Base-by-base conservation (phyloP, 495 filamentous ascomycete species). In the Podospora australis region DNA sequence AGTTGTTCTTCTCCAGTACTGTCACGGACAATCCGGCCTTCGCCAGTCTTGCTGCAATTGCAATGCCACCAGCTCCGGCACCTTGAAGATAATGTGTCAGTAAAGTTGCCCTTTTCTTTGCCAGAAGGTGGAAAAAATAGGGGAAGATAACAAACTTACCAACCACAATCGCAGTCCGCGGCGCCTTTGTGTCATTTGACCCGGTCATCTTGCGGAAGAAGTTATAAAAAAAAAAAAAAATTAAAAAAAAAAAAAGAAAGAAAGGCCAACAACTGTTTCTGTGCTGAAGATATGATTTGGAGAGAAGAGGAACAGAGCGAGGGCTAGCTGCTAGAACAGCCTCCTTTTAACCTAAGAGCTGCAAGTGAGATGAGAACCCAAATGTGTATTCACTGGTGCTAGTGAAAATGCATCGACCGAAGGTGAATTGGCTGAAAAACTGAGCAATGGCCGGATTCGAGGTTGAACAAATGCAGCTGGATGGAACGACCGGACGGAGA, bases 1-100 rank as follows among this genome's bases (percentile, higher is more conserved):
- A 83, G 21, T 58, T 60, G 59, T 87, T 83, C 69, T 84, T 84
- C 58, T 87, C 83, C 8, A 85, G 57, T 7, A 87, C 78, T 0
- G 80, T 84, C 9, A 87, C 83, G 14, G 69, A 50, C 50, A 82
- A 76, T 10, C 82, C 83, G 16, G 79, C 74, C 54, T 79, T 77
- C n/a, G 81, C 78, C 5, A 87, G 72, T 26, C 81, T 77, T 7
- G 83, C 82, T 34, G 83, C 81, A 22, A 78, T 78, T 11, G 80
- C 75, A 10, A 84, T 75, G 28, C 83, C 83, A 46, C 83, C 82
- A n/a, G 76, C 74, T 22, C 82, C 82, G 46, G 82, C 82, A 43
- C 82, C 82, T 79, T 49, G 24, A 29, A 22, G 16, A 21, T 3
- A 14, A 14, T 0, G 3, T n/a, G n/a, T 13, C 28, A 20, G 34